These are phyloP conservation scores for Kwoniella pini DNA, from an alignment of 768 basidiomycete species.

Conservation along the genomic window DNA sequence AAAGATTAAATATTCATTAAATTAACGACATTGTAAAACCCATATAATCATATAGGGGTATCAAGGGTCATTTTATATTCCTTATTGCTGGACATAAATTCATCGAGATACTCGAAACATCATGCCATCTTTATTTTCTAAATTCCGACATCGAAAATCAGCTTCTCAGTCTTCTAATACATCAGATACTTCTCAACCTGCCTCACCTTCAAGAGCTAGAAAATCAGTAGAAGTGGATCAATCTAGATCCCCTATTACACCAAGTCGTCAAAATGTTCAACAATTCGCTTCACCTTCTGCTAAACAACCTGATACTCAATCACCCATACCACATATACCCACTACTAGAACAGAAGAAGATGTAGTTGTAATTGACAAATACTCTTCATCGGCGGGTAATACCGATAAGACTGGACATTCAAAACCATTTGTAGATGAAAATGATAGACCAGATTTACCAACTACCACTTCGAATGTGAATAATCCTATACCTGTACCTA, in stretches of 20 bases:
- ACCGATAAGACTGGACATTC: conserved; percentile 14
- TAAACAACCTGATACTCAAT: neutral
- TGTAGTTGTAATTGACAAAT: conserved; percentile 17
- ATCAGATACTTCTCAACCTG: neutral
- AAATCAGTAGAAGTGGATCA: conserved; percentile 3
- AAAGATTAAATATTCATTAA: too few species aligned
- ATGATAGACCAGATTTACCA: conserved; percentile 28
- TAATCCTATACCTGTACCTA: conserved; percentile 25
- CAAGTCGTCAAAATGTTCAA: neutral
- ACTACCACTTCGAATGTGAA: conserved; percentile 32
- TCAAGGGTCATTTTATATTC: too few species aligned
- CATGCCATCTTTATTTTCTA: conserved; percentile 30
- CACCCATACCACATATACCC: neutral
- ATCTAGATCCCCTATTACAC: neutral
- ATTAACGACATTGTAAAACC: too few species aligned
- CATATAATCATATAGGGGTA: too few species aligned
- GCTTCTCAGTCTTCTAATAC: conserved; percentile 20
- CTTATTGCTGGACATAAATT: too few species aligned
- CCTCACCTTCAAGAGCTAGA: conserved; percentile 4
- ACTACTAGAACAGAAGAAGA: conserved; percentile 7
- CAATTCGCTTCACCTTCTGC: neutral
- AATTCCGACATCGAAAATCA: conserved; percentile 27
- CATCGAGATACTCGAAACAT: neutral
- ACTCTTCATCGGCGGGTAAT: neutral
- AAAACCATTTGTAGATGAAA: conserved; percentile 24